Base-by-base conservation (phyloP, 345 rosid species). In the Turnera subulata region DNA sequence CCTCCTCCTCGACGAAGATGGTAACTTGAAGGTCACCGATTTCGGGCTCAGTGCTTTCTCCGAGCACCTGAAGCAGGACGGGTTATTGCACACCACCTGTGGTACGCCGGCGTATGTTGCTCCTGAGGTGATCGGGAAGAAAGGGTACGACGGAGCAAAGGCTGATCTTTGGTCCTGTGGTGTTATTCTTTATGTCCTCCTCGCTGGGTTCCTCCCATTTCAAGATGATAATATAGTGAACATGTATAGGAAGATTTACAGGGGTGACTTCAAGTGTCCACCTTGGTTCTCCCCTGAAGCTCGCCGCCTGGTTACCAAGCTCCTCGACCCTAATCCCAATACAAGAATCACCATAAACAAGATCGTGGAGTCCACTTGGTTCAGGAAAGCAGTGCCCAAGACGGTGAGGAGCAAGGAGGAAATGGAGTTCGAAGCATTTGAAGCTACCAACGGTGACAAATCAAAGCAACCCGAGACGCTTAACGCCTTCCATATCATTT, bases 91-190 rank as follows among this genome's bases (percentile, higher is more conserved):
- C 59, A 92, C 96, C 0, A 83, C 96, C 11, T 92, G 96, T 40
- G 98, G 98, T 6, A 92, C 96, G 0, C 96, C 96, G 22, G 92
- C 96, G 0, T 91, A 88, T 17, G 96, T 91, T 6, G 85, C 98
- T 2, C 98, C 98, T 1, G 98, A 92, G 62, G 96, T 92, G 2
- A 92, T 86, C 6, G 74, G 84, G 15, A 82, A 79, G 26, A 84
- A 88, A 55, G 98, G 98, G 0, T 92, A 92, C 53, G 95, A 92
- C 40, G 96, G 98, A 0, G 82, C 98, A 0, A 92, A 80, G 55
- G 92, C 98, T 2, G 98, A 92, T 69, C 62, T 89, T 7, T 92
- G 96, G 98, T 88, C 98, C 5, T 92, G 98, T 43, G 98, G 98
- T 11, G 98, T 92, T 7, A 86, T 92, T 25, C 79, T 92, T 4